These are phyloP conservation scores for Beauveria brongniartii DNA, from an alignment of 2,329 filamentous ascomycete species.

Conservation along the genomic window DNA sequence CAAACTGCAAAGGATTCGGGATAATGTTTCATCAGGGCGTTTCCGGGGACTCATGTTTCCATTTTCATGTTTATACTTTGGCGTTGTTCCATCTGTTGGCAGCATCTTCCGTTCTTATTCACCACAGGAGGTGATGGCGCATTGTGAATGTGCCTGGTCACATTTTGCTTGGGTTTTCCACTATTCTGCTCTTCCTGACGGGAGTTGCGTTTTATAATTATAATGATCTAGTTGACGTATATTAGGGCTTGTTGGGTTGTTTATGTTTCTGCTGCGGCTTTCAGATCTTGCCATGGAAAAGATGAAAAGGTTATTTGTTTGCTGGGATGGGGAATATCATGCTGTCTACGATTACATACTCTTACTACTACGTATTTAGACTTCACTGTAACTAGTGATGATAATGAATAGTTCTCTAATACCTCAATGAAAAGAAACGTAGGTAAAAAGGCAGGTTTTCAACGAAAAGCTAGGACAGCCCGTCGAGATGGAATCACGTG, in stretches of 20 bases:
- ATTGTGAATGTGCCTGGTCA: background rate
- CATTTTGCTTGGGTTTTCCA: background rate
- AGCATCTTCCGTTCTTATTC: background rate
- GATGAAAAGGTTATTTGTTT: background rate
- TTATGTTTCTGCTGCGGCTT: background rate
- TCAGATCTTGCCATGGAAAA: background rate
- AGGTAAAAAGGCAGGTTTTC: too few species aligned
- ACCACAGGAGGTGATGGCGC: background rate
- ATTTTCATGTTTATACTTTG: conserved; percentile 4
- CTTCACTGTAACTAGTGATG: background rate
- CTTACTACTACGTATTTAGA: conserved; percentile 5
- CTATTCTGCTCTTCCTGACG: background rate
- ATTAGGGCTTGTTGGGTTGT: background rate
- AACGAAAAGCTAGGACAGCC: background rate
- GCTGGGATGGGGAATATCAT: conserved; percentile 8
- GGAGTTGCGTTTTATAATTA: background rate
- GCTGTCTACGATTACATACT: conserved; percentile 10
- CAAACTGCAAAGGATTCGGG: background rate
- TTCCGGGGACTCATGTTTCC: conserved; percentile 11
- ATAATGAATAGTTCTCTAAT: background rate
- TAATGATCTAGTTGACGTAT: conserved; percentile 7
- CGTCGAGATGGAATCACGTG: background rate
- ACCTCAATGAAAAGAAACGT: background rate
- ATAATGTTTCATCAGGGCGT: conserved; percentile 15
- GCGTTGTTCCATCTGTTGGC: background rate